Evolutionary conservation across 768 basidiomycete species (phyloP), one percentile per base, ranked within the genome.

Genomic region (Cystobasidium onofrii): DNA sequence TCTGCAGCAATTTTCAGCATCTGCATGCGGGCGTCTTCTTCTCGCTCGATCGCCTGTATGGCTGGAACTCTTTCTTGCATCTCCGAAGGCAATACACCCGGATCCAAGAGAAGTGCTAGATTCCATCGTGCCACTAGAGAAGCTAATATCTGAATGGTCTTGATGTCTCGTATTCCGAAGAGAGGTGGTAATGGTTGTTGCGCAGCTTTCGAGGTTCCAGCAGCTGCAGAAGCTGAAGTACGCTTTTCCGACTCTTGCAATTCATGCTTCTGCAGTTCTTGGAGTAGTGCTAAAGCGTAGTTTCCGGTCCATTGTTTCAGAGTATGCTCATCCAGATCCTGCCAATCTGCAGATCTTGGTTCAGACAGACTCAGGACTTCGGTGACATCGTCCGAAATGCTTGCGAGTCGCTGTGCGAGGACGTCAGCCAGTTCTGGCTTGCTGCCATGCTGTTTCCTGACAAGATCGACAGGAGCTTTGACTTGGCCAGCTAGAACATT

Each of bases 81-180:
- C 15, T 55, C 69, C 17, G 69, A 15, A 6, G 69, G 69, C 39
- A 71, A 54, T 4, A 71, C 61, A 20, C 69, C 69, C n/a, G 12
- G 33, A 12, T 36, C 36, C 12, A 71, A 20, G 2, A 71, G 69
- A 2, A 36, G 7, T 13, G 54, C 69, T 20, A 71, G 18, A 25
- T 52, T 52, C 69, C 69, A 71, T 55, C 69, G 23, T 55, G 54
- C 54, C 6, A 60, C 44, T 23, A 71, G 36, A 9, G 36, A 52
- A 29, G 36, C n/a, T 1, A 71, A 54, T 23, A 60, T 31, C 29
- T 55, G 52, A 57, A 71, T 55, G 55, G 39, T 43, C 69, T 71
- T 71, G 50, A 55, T 60, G 31, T 71, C 69, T 12, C 44, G 33
- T 12, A 71, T 33, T 6, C 69, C 69, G 39, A 57, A 71, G 54